Conservation (phyloP, 2,329 filamentous ascomycete species). For the Tricladium varicosporioides region DNA sequence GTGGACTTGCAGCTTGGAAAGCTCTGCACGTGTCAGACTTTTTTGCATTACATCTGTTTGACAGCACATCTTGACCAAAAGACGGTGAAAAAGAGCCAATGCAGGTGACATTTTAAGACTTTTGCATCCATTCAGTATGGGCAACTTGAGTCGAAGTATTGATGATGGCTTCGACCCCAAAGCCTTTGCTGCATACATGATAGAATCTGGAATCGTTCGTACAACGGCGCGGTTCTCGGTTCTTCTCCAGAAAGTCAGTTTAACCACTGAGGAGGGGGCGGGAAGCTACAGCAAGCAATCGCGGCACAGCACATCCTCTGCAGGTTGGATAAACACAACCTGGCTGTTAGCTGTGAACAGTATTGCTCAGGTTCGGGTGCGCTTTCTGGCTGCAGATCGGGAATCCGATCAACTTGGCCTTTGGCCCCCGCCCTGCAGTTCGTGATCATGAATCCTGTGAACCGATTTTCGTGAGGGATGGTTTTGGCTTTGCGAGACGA, state of each 20-base stretch:
- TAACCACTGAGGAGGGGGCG: conserved; percentile 18
- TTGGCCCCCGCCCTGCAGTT: not conserved
- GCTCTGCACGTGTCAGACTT: not conserved
- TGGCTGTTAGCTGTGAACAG: not conserved
- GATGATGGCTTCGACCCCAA: not conserved
- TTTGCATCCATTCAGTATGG: not conserved
- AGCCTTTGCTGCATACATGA: conserved; percentile 7
- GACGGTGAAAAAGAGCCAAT: not conserved
- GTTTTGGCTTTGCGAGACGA: not conserved
- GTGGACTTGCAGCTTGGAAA: not conserved
- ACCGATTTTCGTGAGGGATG: not conserved
- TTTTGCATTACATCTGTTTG: not conserved
- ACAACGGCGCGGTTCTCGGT: conserved; percentile 2
- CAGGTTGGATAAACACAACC: conserved; percentile 19
- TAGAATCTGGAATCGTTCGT: conserved; percentile 6
- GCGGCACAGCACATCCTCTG: conserved; percentile 15
- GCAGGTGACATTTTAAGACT: conserved; percentile 12
- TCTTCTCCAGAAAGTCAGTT: not conserved
- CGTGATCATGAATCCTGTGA: not conserved
- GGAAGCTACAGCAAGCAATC: conserved; percentile 15
- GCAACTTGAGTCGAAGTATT: conserved; percentile 10
- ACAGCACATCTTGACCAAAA: not conserved
- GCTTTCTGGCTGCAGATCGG: conserved; percentile 2
- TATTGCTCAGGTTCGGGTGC: not conserved
- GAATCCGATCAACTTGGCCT: conserved; percentile 1